phyloP scores from a whole-genome alignment of 441 rosid species.

The Geranium incanum region DNA sequence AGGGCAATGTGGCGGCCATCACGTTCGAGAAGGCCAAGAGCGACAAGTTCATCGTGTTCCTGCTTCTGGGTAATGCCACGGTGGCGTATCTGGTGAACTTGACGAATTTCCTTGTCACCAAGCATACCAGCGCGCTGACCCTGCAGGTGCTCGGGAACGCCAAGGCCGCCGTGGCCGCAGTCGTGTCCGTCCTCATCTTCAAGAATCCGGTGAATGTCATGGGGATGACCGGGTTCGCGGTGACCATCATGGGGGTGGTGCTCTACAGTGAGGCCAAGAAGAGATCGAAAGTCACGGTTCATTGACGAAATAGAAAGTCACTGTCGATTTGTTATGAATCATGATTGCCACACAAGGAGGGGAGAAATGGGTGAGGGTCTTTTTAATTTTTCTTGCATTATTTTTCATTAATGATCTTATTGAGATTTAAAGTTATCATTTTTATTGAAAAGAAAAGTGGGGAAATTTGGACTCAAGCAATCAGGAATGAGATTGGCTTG shows the following conservation, averaged over 20 bases:
- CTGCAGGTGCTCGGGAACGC: conserved; percentile 93
- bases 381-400: conserved; percentile 12
- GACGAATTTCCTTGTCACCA: conserved; percentile 91
- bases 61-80: conserved; percentile 80
- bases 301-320: conserved; percentile 24
- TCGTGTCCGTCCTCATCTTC: conserved; percentile 82
- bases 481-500: conserved; percentile 33
- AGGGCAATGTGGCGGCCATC: conserved; percentile 74
- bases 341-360: conserved; percentile 21
- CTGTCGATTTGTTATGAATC: conserved; percentile 27
- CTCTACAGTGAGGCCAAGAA: conserved; percentile 96
- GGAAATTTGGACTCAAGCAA: conserved; percentile 30
- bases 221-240: conserved; percentile 85
- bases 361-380: conserved; percentile 33
- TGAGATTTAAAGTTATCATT: conserved; percentile 17
- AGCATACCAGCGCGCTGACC: conserved; percentile 94
- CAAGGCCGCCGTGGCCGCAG: conserved; percentile 92
- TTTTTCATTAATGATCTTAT: conserved; percentile 21
- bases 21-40: conserved; percentile 67
- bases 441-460: conserved; percentile 26
- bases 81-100: conserved; percentile 91
- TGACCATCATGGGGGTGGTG: conserved; percentile 91
- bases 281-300: conserved; percentile 73
- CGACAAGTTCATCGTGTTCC: conserved; percentile 56
- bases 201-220: conserved; percentile 88